Conservation (phyloP, 164 flowering plant species). For the Saururus chinensis region DNA sequence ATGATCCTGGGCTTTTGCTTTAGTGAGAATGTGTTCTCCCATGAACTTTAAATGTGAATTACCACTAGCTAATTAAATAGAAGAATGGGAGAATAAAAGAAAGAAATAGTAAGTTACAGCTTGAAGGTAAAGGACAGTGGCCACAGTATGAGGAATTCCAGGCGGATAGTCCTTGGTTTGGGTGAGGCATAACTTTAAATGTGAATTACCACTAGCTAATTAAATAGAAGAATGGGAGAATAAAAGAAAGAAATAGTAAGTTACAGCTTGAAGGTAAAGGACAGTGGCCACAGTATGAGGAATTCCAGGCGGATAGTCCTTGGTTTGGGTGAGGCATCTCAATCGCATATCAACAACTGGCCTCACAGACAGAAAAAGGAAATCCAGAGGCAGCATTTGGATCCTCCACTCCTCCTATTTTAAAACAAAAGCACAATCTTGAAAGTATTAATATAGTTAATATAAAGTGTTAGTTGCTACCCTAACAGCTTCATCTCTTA, state of each 20-base stretch:
- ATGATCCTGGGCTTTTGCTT: too few species aligned
- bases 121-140: slow-evolving; percentile 61
- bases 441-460: background rate
- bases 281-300: slow-evolving; percentile 41
- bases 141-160: slow-evolving; percentile 39
- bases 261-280: slow-evolving; percentile 68
- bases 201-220: background rate
- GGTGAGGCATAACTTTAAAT: slow-evolving; percentile 49
- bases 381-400: slow-evolving; percentile 65
- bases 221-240: background rate
- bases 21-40: too few species aligned
- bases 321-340: slow-evolving; percentile 42
- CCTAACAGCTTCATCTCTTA: background rate
- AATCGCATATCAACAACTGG: slow-evolving; percentile 65
- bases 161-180: slow-evolving; percentile 52
- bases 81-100: background rate
- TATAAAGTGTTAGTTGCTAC: slow-evolving; percentile 3
- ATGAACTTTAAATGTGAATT: background rate
- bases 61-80: background rate
- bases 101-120: slow-evolving; percentile 36
- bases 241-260: slow-evolving; percentile 2
- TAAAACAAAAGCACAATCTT: too few species aligned
- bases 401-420: slow-evolving; percentile 78
- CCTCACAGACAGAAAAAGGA: slow-evolving; percentile 47
- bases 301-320: slow-evolving; percentile 60